Percentiles rank a stretch among this genome's conserved stretches.
phyloP scores from a whole-genome alignment of 164 flowering plant species.

The Stephania japonica region DNA sequence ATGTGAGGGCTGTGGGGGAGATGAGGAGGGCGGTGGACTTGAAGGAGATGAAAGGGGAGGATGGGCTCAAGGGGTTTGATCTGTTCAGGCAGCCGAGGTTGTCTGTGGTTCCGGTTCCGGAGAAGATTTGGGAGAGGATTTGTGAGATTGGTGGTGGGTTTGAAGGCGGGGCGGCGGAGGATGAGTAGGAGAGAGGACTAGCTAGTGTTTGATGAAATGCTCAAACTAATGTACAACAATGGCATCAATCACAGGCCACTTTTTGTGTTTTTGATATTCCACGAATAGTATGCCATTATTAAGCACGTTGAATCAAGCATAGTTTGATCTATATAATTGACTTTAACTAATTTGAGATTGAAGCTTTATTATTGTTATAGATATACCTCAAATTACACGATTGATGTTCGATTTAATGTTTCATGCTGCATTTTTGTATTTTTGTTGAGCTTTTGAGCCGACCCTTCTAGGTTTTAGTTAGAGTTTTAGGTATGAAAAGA shows the following conservation, averaged over 20 bases:
- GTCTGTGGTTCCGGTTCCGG: conserved; percentile 81
- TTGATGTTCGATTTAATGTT: not conserved
- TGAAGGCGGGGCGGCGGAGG: conserved; percentile 23
- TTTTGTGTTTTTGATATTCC: too few relatives aligned
- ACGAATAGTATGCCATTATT: not conserved
- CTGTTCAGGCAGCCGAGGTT: conserved; percentile 80
- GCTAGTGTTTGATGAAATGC: conserved; percentile 4
- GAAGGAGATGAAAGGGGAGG: conserved; percentile 78
- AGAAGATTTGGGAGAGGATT: conserved; percentile 54
- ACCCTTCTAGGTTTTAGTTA: too few relatives aligned
- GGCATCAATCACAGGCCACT: too few relatives aligned
- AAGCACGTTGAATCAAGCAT: not conserved
- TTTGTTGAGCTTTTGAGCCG: too few relatives aligned
- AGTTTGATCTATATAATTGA: not conserved
- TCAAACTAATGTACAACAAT: not conserved
- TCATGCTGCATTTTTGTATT: too few relatives aligned
- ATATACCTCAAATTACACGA: too few relatives aligned
- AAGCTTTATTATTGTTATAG: too few relatives aligned
- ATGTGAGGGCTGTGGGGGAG: conserved; percentile 72
- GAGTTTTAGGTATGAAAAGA: too few relatives aligned
- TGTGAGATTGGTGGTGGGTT: conserved; percentile 77
- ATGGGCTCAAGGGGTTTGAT: conserved; percentile 49
- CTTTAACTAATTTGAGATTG: too few relatives aligned
- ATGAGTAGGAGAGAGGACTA: not conserved
- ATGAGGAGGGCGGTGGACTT: conserved; percentile 71